Evolutionary conservation across 371 early-diverging fungal genomes (phyloP).

Genomic region (Mortierella sp.): DNA sequence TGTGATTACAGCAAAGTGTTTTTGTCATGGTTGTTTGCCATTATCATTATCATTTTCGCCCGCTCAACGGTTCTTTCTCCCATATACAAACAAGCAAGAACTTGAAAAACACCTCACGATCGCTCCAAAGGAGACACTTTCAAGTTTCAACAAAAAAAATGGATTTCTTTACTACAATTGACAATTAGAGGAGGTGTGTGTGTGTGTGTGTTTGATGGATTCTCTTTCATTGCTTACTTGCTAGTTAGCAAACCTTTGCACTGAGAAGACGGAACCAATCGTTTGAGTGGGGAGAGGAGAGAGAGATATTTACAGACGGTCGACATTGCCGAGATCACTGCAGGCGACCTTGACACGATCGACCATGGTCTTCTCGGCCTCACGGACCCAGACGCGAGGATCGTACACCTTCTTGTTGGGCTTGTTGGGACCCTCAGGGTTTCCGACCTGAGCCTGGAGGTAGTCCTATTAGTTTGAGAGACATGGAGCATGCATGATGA

Average conservation of each 20-base stretch:
- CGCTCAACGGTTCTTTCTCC: background rate
- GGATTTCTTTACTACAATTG: slow-evolving; percentile 6
- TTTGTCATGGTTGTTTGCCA: no score
- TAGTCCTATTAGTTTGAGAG: slow-evolving; percentile 62
- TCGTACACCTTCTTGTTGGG: slow-evolving; percentile 97
- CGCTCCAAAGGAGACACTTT: background rate
- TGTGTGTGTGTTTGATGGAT: background rate
- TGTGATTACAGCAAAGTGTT: no score
- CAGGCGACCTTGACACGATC: slow-evolving; percentile 86
- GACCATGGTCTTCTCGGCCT: slow-evolving; percentile 88
- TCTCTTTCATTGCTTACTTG: background rate
- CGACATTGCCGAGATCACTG: slow-evolving; percentile 81
- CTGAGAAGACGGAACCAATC: no score
- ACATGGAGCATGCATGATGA: background rate
- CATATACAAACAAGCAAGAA: background rate
- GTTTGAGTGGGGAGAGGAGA: background rate
- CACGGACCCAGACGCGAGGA: slow-evolving; percentile 91
- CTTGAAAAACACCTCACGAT: no score
- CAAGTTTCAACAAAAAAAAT: slow-evolving; percentile 11
- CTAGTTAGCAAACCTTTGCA: background rate
- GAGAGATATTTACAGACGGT: slow-evolving; percentile 70
- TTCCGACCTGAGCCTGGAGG: slow-evolving; percentile 91
- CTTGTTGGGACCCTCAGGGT: slow-evolving; percentile 91
- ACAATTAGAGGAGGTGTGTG: background rate
- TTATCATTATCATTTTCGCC: no score